Base-by-base conservation (phyloP, 2,329 filamentous ascomycete species). In the Exophiala spinifera region DNA sequence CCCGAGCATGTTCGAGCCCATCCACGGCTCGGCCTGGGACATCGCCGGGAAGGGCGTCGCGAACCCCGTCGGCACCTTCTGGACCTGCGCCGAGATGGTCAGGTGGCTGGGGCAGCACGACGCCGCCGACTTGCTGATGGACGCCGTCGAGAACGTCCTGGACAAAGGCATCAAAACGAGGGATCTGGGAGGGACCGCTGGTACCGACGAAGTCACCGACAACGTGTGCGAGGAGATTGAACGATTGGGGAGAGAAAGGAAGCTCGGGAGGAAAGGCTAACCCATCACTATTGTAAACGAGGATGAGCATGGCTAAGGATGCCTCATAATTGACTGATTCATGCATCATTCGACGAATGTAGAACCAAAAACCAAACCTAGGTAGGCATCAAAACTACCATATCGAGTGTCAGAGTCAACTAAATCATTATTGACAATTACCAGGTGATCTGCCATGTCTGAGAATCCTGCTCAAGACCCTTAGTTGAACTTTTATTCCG, bases 11-110 rank as follows among this genome's bases (percentile, higher is more conserved):
- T 85, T 84, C 56, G 82, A 85, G 69, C 81, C 83, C 11, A 80
- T 84, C 33, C 83, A 86, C 58, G 83, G 92, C 67, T 96, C 91
- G 62, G 92, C 92, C 56, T 92, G 92, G 60, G 92, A 97, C 75
- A 97, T 97, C 73, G 91, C 91, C 63, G 92, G 92, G 74, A 90
- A 96, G 84, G 88, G 84, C 64, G 86, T 97, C 65, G 94, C 94
- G 70, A 99, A 99, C 84, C 94, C 94, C 61, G 76, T 87, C 0
- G 84, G 79, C 5, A 84, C 83, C 5, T 85, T 87, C 66, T 88
- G 85, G 85, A 85, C 83, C 0, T 84, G 81, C 0, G 82, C 84
- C 4, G 85, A 87, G 73, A 83, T 89, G 80, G 74, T 86, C 11
- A 70, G 77, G 37, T 85, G 84, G 78, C 67, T 87, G n/a, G 83